Conservation (phyloP, 1,139 yeast genomes). For the Yamadazyma triangularis region DNA sequence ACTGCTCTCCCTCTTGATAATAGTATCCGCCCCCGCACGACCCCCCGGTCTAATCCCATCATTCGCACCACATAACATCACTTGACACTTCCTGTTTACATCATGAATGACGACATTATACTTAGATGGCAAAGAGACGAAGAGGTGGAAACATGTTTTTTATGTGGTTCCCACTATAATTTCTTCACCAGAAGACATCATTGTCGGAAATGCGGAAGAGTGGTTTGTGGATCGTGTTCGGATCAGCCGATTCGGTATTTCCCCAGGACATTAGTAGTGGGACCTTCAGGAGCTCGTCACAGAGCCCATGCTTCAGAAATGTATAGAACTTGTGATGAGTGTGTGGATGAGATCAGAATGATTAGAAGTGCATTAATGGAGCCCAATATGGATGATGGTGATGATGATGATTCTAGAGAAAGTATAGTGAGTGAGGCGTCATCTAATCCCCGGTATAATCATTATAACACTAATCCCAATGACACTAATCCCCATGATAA, state of each 20-base stretch:
- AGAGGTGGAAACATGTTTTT: conserved; percentile 52
- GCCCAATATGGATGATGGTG: conserved; percentile 8
- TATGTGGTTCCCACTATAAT: conserved; percentile 57
- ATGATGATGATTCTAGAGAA: conserved; percentile 4
- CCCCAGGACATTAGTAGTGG: conserved; percentile 34
- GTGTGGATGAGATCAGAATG: conserved; percentile 61
- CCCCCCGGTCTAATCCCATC: too few relatives aligned
- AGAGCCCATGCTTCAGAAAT: conserved; percentile 26
- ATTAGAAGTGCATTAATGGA: conserved; percentile 41
- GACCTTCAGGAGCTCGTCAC: conserved; percentile 20
- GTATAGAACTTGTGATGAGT: conserved; percentile 67
- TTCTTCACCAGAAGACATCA: conserved; percentile 83
- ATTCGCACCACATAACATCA: too few relatives aligned
- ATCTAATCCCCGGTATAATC: too few relatives aligned
- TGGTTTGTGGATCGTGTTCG: conserved; percentile 70
- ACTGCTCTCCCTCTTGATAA: too few relatives aligned
- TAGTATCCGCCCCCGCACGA: too few relatives aligned
- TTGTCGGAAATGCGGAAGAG: conserved; percentile 80
- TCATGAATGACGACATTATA: conserved; percentile 1
- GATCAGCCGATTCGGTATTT: conserved; percentile 39
- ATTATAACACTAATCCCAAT: too few relatives aligned
- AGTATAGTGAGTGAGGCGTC: conserved; percentile 3
- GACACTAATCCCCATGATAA: background rate
- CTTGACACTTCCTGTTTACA: too few relatives aligned
- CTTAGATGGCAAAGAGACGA: conserved; percentile 78